Base-by-base conservation (phyloP, 2,329 filamentous ascomycete genomes). In the Dactylellina drechsleri region DNA sequence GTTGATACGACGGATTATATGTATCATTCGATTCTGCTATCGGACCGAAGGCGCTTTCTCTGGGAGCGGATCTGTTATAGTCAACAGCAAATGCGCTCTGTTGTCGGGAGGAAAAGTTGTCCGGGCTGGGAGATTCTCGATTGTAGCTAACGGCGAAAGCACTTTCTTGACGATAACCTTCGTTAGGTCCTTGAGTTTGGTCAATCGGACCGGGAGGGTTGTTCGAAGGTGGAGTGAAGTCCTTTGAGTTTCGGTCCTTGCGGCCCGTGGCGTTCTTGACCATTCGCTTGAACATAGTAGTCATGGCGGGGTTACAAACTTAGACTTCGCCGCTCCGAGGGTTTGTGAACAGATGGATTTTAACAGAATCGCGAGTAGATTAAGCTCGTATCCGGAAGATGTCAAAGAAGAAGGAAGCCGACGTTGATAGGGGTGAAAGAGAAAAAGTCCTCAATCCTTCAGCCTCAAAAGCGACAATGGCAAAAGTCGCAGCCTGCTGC, bases 231-330 rank as follows among this genome's bases (percentile, higher is more conserved):
- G 10, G 8, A 23, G 2, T 41, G 16, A 47, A 54, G 28, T 71
- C 66, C n/a, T 59, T 71, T 18, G 66, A 59, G 15, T 23, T 6
- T 13, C 54, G 53, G 45, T 73, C 61, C 15, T 58, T 57, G 8
- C 31, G n/a, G 7, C 40, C 40, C 43, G 31, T 10, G 31, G 31
- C 31, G 31, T 56, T 54, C 47, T 73, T 66, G 20, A 73, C 45
- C 31, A 73, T 66, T 28, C 61, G 61, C 49, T 66, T 73, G 45
- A 53, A 56, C 61, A 73, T 73, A 20, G 54, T 36, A n/a, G 58
- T 43, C 52, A 65, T 60, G 26, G 18, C 20, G 23, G 40, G 47
- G 52, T 23, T 40, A 45, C n/a, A 13, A 18, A 13, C 47, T 23
- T 12, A 8, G 18, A n/a, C 20, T 4, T 18, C 16, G n/a, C 16